phyloP scores from a whole-genome alignment of 1,139 yeast genomes.

The Lizanozyma gosingica region DNA sequence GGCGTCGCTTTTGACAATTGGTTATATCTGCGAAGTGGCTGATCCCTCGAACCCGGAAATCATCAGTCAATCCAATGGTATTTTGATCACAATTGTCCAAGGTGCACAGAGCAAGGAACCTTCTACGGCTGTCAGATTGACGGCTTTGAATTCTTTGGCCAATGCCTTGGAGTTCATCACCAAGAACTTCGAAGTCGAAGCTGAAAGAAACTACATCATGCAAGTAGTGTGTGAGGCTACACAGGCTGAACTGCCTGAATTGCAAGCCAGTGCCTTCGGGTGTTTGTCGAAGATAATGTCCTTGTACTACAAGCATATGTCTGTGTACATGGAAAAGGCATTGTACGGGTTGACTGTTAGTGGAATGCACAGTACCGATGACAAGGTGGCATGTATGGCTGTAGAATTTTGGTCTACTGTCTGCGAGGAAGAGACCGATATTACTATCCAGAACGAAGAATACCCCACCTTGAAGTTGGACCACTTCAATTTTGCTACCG shows the following conservation, averaged over 20 bases:
- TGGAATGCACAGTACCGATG: constrained; percentile 85
- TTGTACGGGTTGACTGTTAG: constrained; percentile 79
- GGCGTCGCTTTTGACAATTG: constrained; percentile 81
- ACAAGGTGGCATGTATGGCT: constrained; percentile 94
- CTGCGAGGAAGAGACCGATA: constrained; percentile 90
- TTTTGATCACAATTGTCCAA: constrained; percentile 90
- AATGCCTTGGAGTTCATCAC: constrained; percentile 87
- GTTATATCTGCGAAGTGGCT: constrained; percentile 91
- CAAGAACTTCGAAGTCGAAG: constrained; percentile 82
- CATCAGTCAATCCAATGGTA: constrained; percentile 81
- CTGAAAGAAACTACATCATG: constrained; percentile 95
- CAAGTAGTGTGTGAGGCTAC: constrained; percentile 99
- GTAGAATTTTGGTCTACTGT: constrained; percentile 98
- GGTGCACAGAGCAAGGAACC: constrained; percentile 87
- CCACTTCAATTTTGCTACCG: constrained; percentile 68
- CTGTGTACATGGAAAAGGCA: constrained; percentile 95
- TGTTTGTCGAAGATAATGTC: constrained; percentile 91
- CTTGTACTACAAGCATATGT: constrained; percentile 81
- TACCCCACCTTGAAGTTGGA: constrained; percentile 30
- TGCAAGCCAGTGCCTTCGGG: constrained; percentile 94
- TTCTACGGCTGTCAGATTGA: constrained; percentile 63
- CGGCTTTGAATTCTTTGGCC: constrained; percentile 87
- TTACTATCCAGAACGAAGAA: constrained; percentile 60
- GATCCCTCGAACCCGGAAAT: constrained; percentile 79
- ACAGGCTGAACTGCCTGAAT: constrained; percentile 70